Evolutionary conservation across 2,329 filamentous ascomycete genomes (phyloP), one percentile per base, ranked within the genome.

Genomic region (Claviceps sorghi): DNA sequence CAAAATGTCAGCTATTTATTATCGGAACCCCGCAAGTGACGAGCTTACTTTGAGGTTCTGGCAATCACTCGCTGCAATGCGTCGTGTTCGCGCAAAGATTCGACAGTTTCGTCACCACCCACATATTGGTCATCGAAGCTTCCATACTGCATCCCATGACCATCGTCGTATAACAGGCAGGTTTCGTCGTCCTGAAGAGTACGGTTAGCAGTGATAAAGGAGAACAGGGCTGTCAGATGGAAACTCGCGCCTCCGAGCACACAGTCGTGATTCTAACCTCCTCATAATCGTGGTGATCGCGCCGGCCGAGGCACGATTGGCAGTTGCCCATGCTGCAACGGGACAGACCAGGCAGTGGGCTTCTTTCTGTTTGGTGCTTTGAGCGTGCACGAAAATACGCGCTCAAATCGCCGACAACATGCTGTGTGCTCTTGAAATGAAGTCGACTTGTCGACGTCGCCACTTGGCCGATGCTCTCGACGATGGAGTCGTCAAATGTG

Each of bases 31-130:
- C 5, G 29, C 9, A n/a, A 44, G 10, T 8, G 29, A 41, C 40
- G 19, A 9, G 61, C 73, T 57, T 71, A 83, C 80, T 82, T 79
- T 48, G 80, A 82, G 48, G 80, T 83, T 57, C 77, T 77, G 46
- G 78, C 77, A 34, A 83, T 78, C 4, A 84, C 78, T 57, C 76
- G 72, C 63, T 83, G 79, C 50, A 84, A 65, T 53, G 80, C 80
- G 64, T 84, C 81, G 46, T 74, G 78, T 65, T 84, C 80, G 56
- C 79, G 72, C 64, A 82, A 79, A 29, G 75, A 74, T 63, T 84
- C 81, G 54, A 79, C 69, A 10, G 78, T 77, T 58, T 83, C 79
- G 60, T 79, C 77, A 49, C 71, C 68, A 52, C 72, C 74, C 56
- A 78, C 60, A 41, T 72, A 71, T 52, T 76, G 71, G 43, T 83